A percentile compares a stretch with the other conserved stretches of the same genome.
These are phyloP conservation scores for Jamesozyma jinghongensis DNA, from an alignment of 805 yeast species.

Conservation along the genomic window DNA sequence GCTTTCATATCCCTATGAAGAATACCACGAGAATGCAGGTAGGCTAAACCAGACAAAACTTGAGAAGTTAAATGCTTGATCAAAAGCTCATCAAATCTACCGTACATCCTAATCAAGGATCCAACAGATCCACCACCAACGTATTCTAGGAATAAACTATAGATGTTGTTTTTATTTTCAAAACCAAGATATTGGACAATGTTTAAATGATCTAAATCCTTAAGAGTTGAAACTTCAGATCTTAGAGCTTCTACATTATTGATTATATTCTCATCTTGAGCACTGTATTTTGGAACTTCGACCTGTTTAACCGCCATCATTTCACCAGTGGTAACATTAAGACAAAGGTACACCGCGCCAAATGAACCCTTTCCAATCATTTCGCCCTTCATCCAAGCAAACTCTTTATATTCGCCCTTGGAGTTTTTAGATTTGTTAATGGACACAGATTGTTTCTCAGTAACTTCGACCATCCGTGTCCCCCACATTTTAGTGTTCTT, in stretches of 20 bases:
- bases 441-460: conserved; percentile 58
- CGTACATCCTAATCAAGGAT: conserved; percentile 69
- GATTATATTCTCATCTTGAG: conserved; percentile 36
- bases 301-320: conserved; percentile 99
- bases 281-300: conserved; percentile 43
- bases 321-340: conserved; percentile 94
- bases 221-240: conserved; percentile 88
- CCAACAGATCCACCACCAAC: conserved; percentile 98
- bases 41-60: conserved; percentile 76
- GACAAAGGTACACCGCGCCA: conserved; percentile 85
- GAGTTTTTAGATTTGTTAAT: conserved; percentile 57
- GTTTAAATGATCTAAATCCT: conserved; percentile 86
- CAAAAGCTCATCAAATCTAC: conserved; percentile 71
- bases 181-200: conserved; percentile 95
- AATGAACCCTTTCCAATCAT: conserved; percentile 93
- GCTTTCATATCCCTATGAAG: conserved; percentile 94
- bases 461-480: conserved; percentile 81
- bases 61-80: conserved; percentile 69
- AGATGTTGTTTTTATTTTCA: conserved; percentile 62
- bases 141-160: conserved; percentile 85
- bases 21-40: conserved; percentile 78
- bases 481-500: conserved; percentile 98
- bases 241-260: conserved; percentile 74
- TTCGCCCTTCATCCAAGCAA: conserved; percentile 98
- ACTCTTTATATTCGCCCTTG: conserved; percentile 67